Conservation (phyloP, 2,329 filamentous ascomycete genomes). For the Scortechinia acanthostroma region DNA sequence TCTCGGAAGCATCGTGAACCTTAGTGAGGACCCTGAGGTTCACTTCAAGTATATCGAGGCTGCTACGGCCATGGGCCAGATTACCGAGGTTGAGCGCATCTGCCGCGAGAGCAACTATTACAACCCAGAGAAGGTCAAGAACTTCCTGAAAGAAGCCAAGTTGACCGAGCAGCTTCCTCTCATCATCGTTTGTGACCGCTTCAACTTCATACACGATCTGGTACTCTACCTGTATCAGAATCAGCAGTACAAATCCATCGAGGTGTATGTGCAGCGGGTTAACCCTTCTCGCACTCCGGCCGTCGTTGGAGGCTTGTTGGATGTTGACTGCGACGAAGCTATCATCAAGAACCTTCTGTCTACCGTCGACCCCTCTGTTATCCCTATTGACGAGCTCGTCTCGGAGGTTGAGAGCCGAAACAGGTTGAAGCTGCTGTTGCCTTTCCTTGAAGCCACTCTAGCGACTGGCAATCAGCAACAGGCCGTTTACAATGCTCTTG, state of each 20-base stretch:
- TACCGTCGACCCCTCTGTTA: slow-evolving; percentile 75
- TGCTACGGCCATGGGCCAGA: slow-evolving; percentile 84
- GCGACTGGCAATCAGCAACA: slow-evolving; percentile 89
- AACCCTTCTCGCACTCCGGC: slow-evolving; percentile 86
- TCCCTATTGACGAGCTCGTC: slow-evolving; percentile 92
- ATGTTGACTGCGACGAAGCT: slow-evolving; percentile 92
- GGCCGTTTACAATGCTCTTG: slow-evolving; percentile 91
- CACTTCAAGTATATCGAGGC: slow-evolving; percentile 99
- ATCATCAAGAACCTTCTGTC: slow-evolving; percentile 88
- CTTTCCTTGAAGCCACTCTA: slow-evolving; percentile 89
- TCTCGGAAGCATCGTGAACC: slow-evolving; percentile 92
- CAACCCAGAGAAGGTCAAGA: slow-evolving; percentile 94
- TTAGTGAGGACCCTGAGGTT: slow-evolving; percentile 90
- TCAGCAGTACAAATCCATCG: slow-evolving; percentile 97
- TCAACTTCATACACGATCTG: slow-evolving; percentile 95
- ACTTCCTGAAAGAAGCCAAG: slow-evolving; percentile 95
- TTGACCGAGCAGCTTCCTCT: slow-evolving; percentile 87
- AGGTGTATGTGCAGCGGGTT: slow-evolving; percentile 94
- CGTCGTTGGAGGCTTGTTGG: slow-evolving; percentile 85
- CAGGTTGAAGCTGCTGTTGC: slow-evolving; percentile 85
- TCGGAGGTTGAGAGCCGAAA: slow-evolving; percentile 92
- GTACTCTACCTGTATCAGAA: slow-evolving; percentile 97
- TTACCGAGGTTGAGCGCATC: slow-evolving; percentile 93
- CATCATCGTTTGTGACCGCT: slow-evolving; percentile 98
- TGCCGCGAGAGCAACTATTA: slow-evolving; percentile 87